Conservation (phyloP, 78 protist species). For the Dictyostelium citrinum region DNA sequence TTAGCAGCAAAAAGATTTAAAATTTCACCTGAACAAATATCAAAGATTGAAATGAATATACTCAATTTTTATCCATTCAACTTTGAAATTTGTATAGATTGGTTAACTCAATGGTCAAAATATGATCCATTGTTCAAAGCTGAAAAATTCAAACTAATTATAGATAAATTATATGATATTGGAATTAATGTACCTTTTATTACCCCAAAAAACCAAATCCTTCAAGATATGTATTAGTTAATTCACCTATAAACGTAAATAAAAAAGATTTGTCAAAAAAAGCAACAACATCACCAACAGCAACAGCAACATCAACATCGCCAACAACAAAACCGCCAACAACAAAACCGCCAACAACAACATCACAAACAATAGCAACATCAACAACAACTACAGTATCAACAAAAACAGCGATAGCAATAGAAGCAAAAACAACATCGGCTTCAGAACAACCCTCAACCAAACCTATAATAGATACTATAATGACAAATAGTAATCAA, state of each 20-base stretch:
- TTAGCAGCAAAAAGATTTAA: conserved; percentile 32
- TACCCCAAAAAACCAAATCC: not conserved
- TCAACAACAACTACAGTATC: not conserved
- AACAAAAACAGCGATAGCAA: not conserved
- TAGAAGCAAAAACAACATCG: no score
- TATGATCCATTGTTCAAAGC: not conserved
- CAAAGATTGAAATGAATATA: conserved; percentile 13
- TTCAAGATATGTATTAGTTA: not conserved
- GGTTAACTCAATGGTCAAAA: not conserved
- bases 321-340: not conserved
- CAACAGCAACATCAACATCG: not conserved
- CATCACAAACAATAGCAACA: not conserved
- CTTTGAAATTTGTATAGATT: conserved; percentile 19
- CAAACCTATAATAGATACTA: no score
- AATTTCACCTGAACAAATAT: conserved; percentile 8
- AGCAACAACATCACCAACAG: not conserved
- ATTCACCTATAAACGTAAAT: no score
- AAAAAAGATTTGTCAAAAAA: no score
- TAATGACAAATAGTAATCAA: not conserved
- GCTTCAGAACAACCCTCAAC: no score
- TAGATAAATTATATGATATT: not conserved
- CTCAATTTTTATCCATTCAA: conserved; percentile 29
- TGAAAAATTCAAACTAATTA: not conserved
- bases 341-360: not conserved
- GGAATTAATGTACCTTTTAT: conserved; percentile 24